Conservation (phyloP, 306 rosid genomes). For the Trifolium subterraneum region DNA sequence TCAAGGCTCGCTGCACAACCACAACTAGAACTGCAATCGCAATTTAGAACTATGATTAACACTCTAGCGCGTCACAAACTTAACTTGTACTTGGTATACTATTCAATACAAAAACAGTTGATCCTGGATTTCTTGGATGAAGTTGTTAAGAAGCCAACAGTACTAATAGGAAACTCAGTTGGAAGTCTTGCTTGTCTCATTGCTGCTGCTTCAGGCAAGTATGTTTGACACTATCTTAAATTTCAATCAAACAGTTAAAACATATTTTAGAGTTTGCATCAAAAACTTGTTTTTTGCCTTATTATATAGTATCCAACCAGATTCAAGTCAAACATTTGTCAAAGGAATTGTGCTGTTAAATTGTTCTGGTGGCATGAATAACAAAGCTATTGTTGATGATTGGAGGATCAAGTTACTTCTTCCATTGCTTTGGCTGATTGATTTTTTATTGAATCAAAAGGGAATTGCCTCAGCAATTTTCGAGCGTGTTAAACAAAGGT, state of each 20-base stretch:
- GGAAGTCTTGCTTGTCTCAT: slow-evolving; percentile 97
- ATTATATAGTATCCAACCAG: slow-evolving; percentile 54
- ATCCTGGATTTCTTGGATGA: slow-evolving; percentile 84
- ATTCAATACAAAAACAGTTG: slow-evolving; percentile 56
- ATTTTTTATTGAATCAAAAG: slow-evolving; percentile 72
- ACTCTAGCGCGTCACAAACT: slow-evolving; percentile 8
- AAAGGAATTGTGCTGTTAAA: slow-evolving; percentile 81
- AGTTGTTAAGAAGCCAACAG: slow-evolving; percentile 78
- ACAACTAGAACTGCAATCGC: background rate
- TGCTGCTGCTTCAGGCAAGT: slow-evolving; percentile 88
- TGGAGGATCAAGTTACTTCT: slow-evolving; percentile 89
- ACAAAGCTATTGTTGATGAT: slow-evolving; percentile 90
- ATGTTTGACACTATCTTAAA: background rate
- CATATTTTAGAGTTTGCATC: slow-evolving; percentile 14
- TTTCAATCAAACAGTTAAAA: slow-evolving; percentile 13
- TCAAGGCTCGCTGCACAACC: background rate
- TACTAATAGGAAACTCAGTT: slow-evolving; percentile 87
- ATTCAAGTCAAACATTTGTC: slow-evolving; percentile 63
- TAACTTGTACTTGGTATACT: background rate
- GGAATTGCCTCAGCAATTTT: slow-evolving; percentile 77
- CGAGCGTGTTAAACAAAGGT: slow-evolving; percentile 83
- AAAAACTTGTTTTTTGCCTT: slow-evolving; percentile 33
- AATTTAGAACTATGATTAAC: background rate
- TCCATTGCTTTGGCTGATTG: slow-evolving; percentile 82
- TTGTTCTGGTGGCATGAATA: slow-evolving; percentile 97